These are phyloP conservation scores for Penicillium polonicum DNA, from an alignment of 2,329 filamentous ascomycete genomes.

Conservation along the genomic window DNA sequence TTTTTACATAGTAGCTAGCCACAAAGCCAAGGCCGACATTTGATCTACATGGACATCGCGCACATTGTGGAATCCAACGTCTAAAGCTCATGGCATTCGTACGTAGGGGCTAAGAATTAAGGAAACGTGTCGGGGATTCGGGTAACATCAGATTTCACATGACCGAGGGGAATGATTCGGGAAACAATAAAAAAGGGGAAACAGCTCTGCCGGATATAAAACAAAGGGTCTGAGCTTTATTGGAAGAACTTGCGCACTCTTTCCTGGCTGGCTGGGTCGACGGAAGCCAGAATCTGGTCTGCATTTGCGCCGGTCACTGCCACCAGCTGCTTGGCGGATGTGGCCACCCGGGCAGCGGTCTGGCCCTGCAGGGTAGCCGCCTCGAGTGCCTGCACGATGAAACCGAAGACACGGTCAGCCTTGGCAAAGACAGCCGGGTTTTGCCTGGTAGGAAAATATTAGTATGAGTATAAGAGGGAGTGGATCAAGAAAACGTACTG, in stretches of 20 bases:
- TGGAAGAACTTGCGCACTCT: constrained; percentile 76
- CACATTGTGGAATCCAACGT: constrained; percentile 1
- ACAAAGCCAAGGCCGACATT: neutral
- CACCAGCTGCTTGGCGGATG: constrained; percentile 74
- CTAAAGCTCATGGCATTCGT: constrained; percentile 12
- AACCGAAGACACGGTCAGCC: constrained; percentile 77
- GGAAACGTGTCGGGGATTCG: constrained; percentile 19
- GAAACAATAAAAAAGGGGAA: constrained; percentile 15
- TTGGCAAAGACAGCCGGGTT: constrained; percentile 77
- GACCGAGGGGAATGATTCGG: constrained; percentile 22
- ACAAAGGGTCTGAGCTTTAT: constrained; percentile 41
- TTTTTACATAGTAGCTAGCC: neutral
- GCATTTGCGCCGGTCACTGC: constrained; percentile 72
- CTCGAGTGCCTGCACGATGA: constrained; percentile 84
- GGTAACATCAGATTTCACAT: constrained; percentile 29
- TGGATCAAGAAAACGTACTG: constrained; percentile 65
- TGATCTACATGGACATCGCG: neutral
- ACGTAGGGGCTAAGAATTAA: constrained; percentile 16
- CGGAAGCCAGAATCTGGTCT: constrained; percentile 69
- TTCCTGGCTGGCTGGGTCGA: constrained; percentile 77
- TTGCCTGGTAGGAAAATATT: constrained; percentile 58
- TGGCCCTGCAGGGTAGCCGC: constrained; percentile 85
- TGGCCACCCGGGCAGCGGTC: constrained; percentile 73
- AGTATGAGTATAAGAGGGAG: constrained; percentile 6
- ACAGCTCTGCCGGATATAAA: constrained; percentile 20